Evolutionary conservation across 768 basidiomycete genomes (phyloP), one percentile per base, ranked within the genome.

Genomic region (Coprinopsis strossmayeri): DNA sequence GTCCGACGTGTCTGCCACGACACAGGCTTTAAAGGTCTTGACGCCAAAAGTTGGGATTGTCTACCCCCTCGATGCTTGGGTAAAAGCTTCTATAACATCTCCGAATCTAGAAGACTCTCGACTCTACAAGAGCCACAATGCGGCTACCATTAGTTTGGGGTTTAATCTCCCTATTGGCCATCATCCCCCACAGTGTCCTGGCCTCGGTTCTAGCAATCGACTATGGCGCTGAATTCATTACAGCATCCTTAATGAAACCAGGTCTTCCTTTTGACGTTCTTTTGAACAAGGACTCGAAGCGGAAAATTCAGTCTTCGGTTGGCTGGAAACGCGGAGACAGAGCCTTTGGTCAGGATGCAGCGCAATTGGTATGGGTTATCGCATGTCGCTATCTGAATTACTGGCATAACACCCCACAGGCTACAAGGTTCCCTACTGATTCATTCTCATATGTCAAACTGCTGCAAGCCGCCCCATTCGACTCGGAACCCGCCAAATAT

Each of bases 221-320:
- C 81, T 97, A 96, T 78, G 96, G 96, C 62, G 80, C 90, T 15
- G 96, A 98, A 69, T 94, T 84, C 78, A 97, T 94, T 61, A 99
- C 97, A 67, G 90, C 92, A 24, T 94, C 93, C 3, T 71, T 98
- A 49, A 86, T 97, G 76, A 94, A 92, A 61, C 92, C 93, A 1
- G 93, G 91, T 38, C 68, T 89, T 26, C 93, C 95, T 3, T 95
- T 99, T 58, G 96, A 99, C 67, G 90, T 99, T 25, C 75, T 99
- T 23, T 73, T 98, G 49, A 96, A 97, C 71, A 90, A 90, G 63
- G 95, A 97, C 63, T 96, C 93, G 24, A 98, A 97, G 70, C 76
- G 96, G 51, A 98, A 98, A 69, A 91, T 96, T 25, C 85, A 88
- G 55, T 82, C 87, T 13, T 79, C 84, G 1, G 91, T 98, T 0